Base-by-base conservation (phyloP, 1,139 yeast species). In the Debaryomyces robertsiae region DNA sequence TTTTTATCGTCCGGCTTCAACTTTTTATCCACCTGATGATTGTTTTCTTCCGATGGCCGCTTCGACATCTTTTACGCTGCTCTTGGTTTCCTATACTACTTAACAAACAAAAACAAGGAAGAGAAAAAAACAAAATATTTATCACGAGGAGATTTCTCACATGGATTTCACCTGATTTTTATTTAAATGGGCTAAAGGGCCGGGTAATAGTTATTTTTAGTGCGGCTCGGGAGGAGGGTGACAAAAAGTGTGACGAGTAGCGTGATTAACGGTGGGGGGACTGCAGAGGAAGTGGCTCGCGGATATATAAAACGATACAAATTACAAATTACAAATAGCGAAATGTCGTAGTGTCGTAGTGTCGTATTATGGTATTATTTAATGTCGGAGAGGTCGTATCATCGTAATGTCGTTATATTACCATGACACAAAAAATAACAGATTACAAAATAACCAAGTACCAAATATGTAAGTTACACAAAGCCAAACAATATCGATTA, bases 101-200 rank as follows among this genome's bases (percentile, higher is more conserved):
- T 27, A 6, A 28, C 27, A 27, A 36, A 23, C 27, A 33, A 28
- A 15, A 33, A 33, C 36, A 25, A 33, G 36, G 36, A 33, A 33
- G 13, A 33, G 36, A 33, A 17, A 39, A 30, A 28, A 22, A 35
- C 23, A 40, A 17, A 30, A 36, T 19, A 19, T 43, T 31, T 48
- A 50, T 60, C 65, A 61, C 65, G 65, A 50, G 61, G 61, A 48
- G 46, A 44, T 32, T 37, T 39, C 57, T 60, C 65, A 60, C 64
- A 58, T 57, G 65, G 47, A 48, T 48, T 54, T 55, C 63, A 58
- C 60, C 61, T 57, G 61, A 49, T 46, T 42, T 46, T 46, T 46
- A 43, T 45, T 41, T 38, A 42, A 18, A 19, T 42, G 25, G 19
- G n/a, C 22, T n/a, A 22, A 14, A 15, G 10, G 32, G 32, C 49